These are phyloP conservation scores for Fagus crenata DNA, from an alignment of 306 rosid species.

Conservation along the genomic window DNA sequence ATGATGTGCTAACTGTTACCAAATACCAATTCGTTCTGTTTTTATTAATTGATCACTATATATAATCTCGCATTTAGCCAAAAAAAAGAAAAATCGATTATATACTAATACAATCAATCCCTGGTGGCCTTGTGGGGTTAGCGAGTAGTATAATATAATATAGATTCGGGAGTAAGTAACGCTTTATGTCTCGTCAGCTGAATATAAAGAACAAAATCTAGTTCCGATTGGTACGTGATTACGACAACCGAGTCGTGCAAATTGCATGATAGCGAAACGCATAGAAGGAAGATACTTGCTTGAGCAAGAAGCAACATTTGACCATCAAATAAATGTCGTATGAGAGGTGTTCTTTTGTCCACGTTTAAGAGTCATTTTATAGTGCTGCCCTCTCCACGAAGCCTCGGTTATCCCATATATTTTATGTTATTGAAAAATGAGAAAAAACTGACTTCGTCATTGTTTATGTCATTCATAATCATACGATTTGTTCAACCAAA, in stretches of 20 bases:
- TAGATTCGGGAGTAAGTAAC: background rate
- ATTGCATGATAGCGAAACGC: background rate
- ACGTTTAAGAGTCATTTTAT: background rate
- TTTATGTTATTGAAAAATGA: too few relatives aligned
- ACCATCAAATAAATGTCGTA: background rate
- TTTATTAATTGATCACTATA: too few relatives aligned
- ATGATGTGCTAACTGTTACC: too few relatives aligned
- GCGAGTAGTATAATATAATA: background rate
- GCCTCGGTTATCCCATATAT: too few relatives aligned
- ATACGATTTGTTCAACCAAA: too few relatives aligned
- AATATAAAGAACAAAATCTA: background rate
- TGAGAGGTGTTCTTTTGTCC: background rate
- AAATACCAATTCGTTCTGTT: too few relatives aligned
- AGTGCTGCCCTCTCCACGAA: background rate
- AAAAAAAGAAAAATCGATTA: too few relatives aligned
- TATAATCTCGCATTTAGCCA: too few relatives aligned
- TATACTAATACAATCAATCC: too few relatives aligned
- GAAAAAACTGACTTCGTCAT: too few relatives aligned
- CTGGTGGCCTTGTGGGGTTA: background rate
- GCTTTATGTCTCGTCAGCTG: background rate
- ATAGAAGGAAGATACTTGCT: background rate
- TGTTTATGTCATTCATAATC: too few relatives aligned
- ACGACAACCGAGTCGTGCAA: too few relatives aligned
- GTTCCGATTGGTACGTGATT: background rate
- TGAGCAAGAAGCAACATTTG: conserved; percentile 17